Evolutionary conservation across 139 green algal species (phyloP), one percentile per base, ranked within the genome.

Genomic region (Ettlia oleoabundans): DNA sequence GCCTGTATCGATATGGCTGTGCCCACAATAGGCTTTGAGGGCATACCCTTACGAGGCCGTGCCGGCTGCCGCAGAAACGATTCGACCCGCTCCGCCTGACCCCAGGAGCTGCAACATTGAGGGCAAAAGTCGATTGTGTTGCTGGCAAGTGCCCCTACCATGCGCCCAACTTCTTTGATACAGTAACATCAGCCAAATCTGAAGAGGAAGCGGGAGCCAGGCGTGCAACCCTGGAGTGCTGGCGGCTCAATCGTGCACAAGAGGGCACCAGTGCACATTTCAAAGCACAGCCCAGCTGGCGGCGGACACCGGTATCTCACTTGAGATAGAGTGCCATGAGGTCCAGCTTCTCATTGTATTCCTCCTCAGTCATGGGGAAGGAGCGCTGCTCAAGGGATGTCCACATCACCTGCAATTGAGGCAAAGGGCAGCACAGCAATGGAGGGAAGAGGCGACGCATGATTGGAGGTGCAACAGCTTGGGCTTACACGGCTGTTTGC

Each of bases 341-440:
- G 42, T 89, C 85, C 52, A 91, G 51, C 55, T 91, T 89, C 77
- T 91, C 87, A 21, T 85, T 53, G 26, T 85, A 91, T 21, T 87
- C 78, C 62, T 82, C 73, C 63, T 85, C 81, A 3, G 13, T 83
- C 85, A 91, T 88, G 9, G 87, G 87, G 73, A 91, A 91, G 67
- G 53, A 79, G 33, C 80, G 84, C 85, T 90, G 85, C 73, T 68
- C 73, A 51, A 69, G 35, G 73, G 67, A 52, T 26, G 37, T 80
- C 73, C 73, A 80, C 73, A 79, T 79, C 21, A 76, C 69, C 69
- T 76, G 69, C 69, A n/a, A 5, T n/a, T 15, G 10, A 32, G 5
- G 13, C 28, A 22, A 30, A 33, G 64, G 30, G 33, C 32, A 8
- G 33, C 35, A 38, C 26, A 33, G 63, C n/a, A 38, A 70, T 24